A percentile compares a stretch with the other conserved stretches of the same genome.
phyloP scores from a whole-genome alignment of 768 basidiomycete genomes.

The Boletales sp. region DNA sequence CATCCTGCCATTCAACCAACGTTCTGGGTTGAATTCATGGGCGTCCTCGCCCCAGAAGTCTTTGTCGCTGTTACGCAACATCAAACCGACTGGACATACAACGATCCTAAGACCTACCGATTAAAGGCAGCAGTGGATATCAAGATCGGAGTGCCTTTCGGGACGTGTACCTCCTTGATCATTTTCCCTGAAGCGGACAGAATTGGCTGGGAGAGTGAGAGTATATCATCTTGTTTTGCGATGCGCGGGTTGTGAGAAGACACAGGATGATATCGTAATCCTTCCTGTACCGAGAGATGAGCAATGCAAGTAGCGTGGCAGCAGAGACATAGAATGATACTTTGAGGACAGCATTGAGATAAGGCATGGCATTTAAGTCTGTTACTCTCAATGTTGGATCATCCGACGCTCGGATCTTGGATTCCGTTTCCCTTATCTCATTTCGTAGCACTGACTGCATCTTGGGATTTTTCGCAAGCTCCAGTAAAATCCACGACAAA shows the following conservation, averaged over 20 bases:
- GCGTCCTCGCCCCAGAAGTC: constrained; percentile 27
- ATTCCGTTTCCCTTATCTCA: too few relatives aligned
- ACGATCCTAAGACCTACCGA: constrained; percentile 33
- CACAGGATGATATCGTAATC: constrained; percentile 43
- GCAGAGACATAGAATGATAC: background rate
- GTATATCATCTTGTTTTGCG: constrained; percentile 47
- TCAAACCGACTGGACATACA: too few relatives aligned
- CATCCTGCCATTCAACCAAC: constrained; percentile 3
- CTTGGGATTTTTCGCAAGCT: too few relatives aligned
- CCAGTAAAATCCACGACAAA: too few relatives aligned
- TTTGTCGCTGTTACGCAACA: constrained; percentile 4
- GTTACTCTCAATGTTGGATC: background rate
- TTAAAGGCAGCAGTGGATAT: constrained; percentile 53
- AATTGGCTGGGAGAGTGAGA: constrained; percentile 56
- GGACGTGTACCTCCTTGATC: constrained; percentile 42
- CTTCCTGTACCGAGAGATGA: constrained; percentile 35
- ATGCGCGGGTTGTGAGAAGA: constrained; percentile 46
- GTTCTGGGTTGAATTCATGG: constrained; percentile 12
- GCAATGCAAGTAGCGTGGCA: background rate
- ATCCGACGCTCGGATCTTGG: too few relatives aligned
- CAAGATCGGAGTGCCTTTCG: constrained; percentile 47
- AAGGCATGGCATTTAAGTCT: constrained; percentile 51
- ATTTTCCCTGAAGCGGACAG: constrained; percentile 40
- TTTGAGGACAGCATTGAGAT: constrained; percentile 37
- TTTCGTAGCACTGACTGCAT: too few relatives aligned